Conservation (phyloP, 768 basidiomycete genomes). For the Naematelia aurantialba region DNA sequence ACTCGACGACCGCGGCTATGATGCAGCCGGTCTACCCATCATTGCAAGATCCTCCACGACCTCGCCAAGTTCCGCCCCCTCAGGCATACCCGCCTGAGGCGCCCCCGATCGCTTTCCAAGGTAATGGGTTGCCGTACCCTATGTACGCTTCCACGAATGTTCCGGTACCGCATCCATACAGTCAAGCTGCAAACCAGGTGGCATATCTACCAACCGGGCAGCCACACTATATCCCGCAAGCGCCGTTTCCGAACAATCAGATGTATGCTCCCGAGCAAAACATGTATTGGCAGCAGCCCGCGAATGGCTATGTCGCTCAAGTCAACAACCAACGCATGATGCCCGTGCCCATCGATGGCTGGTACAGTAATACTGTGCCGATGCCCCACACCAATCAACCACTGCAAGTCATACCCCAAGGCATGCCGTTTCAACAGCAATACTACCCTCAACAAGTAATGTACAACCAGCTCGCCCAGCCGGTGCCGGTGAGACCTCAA, state of each 20-base stretch:
- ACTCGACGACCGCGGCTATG: conserved; percentile 7
- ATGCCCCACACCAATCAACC: neutral
- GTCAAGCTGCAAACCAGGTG: neutral
- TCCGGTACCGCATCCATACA: neutral
- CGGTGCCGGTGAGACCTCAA: conserved; percentile 29
- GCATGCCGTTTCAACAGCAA: conserved; percentile 20
- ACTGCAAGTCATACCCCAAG: conserved; percentile 38
- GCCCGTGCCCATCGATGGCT: neutral
- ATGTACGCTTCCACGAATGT: neutral
- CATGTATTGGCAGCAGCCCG: neutral
- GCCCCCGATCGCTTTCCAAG: conserved; percentile 10
- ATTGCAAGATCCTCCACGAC: conserved; percentile 25
- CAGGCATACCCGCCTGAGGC: conserved; percentile 3
- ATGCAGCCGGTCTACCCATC: conserved; percentile 35
- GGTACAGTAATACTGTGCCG: neutral
- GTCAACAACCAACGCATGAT: conserved; percentile 6
- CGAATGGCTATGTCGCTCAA: neutral
- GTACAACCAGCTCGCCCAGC: conserved; percentile 26
- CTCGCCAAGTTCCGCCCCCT: conserved; percentile 4
- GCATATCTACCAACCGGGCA: conserved; percentile 12
- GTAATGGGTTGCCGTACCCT: conserved; percentile 4
- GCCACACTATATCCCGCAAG: conserved; percentile 11
- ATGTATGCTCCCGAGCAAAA: conserved; percentile 1
- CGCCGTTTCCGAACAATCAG: neutral
- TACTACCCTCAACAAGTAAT: conserved; percentile 12